Percentiles rank a stretch among this genome's conserved stretches.
These are phyloP conservation scores for Peribolospora baueri DNA, from an alignment of 768 basidiomycete species.

Conservation along the genomic window DNA sequence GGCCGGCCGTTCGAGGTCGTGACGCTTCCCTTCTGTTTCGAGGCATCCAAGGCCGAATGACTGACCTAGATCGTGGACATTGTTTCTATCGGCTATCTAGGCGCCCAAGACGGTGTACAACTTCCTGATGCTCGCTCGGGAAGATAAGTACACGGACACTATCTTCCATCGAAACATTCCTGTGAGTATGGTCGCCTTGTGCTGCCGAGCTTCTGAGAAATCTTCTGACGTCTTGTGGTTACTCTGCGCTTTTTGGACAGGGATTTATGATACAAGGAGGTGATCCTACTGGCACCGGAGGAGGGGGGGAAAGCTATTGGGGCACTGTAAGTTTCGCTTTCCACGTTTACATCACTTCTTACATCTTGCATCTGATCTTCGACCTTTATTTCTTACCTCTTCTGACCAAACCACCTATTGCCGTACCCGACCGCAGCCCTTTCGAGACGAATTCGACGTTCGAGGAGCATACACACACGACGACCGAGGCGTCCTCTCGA, in stretches of 20 bases:
- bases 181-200: slow-evolving; percentile 58
- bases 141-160: slow-evolving; percentile 71
- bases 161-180: slow-evolving; percentile 83
- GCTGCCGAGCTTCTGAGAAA: neutral
- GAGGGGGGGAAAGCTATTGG: slow-evolving; percentile 83
- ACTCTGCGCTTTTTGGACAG: neutral
- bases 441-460: neutral
- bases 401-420: neutral
- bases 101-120: slow-evolving; percentile 98
- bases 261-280: slow-evolving; percentile 67
- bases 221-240: neutral
- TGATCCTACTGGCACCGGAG: slow-evolving; percentile 85
- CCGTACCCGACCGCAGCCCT: neutral
- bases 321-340: slow-evolving; percentile 27
- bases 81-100: slow-evolving; percentile 24
- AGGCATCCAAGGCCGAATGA: neutral
- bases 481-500: slow-evolving; percentile 56
- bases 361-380: no score
- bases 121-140: slow-evolving; percentile 73
- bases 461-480: slow-evolving; percentile 18
- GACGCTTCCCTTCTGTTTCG: no score
- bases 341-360: no score
- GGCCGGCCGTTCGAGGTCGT: no score
- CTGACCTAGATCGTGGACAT: neutral
- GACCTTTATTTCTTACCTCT: neutral